Evolutionary conservation across 805 yeast species (phyloP), one percentile per base, ranked within the genome.

Genomic region (Ogataea trehalophila): DNA sequence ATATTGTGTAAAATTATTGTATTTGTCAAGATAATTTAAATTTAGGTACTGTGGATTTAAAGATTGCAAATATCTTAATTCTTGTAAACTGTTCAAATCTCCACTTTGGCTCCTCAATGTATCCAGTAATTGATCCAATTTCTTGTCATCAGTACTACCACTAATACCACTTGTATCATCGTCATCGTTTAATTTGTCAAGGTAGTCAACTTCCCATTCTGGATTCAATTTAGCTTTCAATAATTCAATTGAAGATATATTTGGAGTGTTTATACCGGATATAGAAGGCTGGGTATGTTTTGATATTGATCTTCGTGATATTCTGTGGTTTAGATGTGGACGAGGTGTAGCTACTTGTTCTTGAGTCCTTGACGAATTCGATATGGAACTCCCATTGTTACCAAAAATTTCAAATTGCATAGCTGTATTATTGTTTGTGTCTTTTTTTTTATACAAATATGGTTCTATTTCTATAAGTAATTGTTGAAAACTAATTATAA

Each of bases 231-330:
- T 51, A 16, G 33, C 20, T 31, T 55, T 56, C 46, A 60, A 46
- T 33, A 40, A 17, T 6, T 47, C 53, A 6, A 55, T 41, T 5
- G 52, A 39, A 14, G 43, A 9, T 7, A 45, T 33, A 17, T 39
- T 45, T n/a, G 43, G 34, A 16, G 14, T 51, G 39, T 47, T 45
- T 4, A 39, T 41, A 9, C 41, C 44, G n/a, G 50, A 43, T 20
- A 51, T 42, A 11, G 37, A 42, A 15, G 53, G 54, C 40, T 53
- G 55, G 2, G 44, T 46, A 47, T 62, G 66, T 41, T 57, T 59
- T 5, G 68, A 61, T 6, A 61, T 60, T 2, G 68, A 63, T 42
- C 68, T 41, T 37, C 66, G 51, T 8, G 66, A 61, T 22, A 63
- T 48, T 33, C 59, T 43, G 49, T 56, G 59, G n/a, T 49, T 45